These are phyloP conservation scores for Tulasnella sp. DNA, from an alignment of 768 basidiomycete species.

Conservation along the genomic window DNA sequence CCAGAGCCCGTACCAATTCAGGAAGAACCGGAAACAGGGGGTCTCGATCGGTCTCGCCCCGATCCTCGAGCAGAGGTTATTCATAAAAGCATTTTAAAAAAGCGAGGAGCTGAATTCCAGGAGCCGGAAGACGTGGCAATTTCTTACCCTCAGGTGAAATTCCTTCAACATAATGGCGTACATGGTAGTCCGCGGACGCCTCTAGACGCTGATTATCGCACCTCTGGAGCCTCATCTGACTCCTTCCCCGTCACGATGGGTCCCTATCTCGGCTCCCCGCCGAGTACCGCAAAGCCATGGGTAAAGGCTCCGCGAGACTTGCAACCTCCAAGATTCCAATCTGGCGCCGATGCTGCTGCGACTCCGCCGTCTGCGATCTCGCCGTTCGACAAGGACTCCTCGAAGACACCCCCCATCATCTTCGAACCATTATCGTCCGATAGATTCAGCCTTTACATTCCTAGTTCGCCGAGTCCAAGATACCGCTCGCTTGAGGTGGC, in stretches of 20 bases:
- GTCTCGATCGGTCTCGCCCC: not conserved
- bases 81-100: not conserved
- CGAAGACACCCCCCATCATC: constrained; percentile 1
- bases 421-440: constrained; percentile 1
- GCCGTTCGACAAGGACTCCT: not conserved
- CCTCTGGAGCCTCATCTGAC: not conserved
- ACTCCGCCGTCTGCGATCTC: not conserved
- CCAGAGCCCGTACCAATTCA: too few relatives aligned
- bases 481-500: not conserved
- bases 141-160: not conserved
- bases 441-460: not conserved
- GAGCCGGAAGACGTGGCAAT: not conserved
- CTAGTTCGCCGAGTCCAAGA: not conserved
- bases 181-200: not conserved
- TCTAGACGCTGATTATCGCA: not conserved
- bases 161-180: not conserved
- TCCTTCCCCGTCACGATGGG: not conserved
- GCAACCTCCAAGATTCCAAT: not conserved
- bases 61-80: not conserved
- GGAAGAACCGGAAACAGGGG: too few relatives aligned
- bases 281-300: constrained; percentile 11
- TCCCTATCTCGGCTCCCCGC: not conserved
- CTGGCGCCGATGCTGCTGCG: not conserved
- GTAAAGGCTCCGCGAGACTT: constrained; percentile 12
- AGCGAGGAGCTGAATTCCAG: not conserved